Evolutionary conservation across 805 yeast species (phyloP).

Genomic region (Saccharomycopsis sp.): DNA sequence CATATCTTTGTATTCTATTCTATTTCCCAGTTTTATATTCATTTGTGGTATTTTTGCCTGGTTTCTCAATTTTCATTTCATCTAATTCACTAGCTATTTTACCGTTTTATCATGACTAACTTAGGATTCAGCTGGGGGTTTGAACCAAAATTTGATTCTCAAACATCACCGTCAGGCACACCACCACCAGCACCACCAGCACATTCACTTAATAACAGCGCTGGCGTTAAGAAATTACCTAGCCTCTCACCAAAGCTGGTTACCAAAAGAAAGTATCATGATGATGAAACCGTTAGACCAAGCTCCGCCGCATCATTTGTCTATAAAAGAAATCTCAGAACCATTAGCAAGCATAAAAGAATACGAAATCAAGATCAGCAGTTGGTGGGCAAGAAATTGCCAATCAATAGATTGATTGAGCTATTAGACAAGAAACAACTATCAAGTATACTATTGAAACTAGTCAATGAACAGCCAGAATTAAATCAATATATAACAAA

Average conservation of each 20-base stretch:
- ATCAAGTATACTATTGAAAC: slow-evolving; percentile 41
- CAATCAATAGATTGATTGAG: slow-evolving; percentile 60
- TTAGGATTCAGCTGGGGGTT: slow-evolving; percentile 17
- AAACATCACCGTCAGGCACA: no score
- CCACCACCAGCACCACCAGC: no score
- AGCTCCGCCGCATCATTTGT: neutral
- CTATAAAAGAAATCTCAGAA: neutral
- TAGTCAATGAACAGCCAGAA: slow-evolving; percentile 59
- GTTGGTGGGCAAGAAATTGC: slow-evolving; percentile 52
- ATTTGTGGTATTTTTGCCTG: no score
- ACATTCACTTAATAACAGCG: neutral
- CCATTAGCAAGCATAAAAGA: neutral
- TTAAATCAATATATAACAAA: slow-evolving; percentile 42
- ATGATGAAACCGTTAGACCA: neutral
- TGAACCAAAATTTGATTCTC: slow-evolving; percentile 12
- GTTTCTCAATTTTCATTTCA: no score
- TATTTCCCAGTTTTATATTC: no score
- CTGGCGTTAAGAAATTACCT: neutral
- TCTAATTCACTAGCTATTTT: no score
- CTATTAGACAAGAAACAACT: slow-evolving; percentile 54
- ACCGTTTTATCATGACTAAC: slow-evolving; percentile 14
- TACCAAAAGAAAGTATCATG: neutral
- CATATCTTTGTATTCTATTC: no score
- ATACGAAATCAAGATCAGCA: neutral
- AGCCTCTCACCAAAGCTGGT: neutral